A percentile compares a stretch with the other conserved stretches of the same genome.
These are phyloP conservation scores for Punctularia strigosozonata DNA, from an alignment of 768 basidiomycete species.

Conservation along the genomic window DNA sequence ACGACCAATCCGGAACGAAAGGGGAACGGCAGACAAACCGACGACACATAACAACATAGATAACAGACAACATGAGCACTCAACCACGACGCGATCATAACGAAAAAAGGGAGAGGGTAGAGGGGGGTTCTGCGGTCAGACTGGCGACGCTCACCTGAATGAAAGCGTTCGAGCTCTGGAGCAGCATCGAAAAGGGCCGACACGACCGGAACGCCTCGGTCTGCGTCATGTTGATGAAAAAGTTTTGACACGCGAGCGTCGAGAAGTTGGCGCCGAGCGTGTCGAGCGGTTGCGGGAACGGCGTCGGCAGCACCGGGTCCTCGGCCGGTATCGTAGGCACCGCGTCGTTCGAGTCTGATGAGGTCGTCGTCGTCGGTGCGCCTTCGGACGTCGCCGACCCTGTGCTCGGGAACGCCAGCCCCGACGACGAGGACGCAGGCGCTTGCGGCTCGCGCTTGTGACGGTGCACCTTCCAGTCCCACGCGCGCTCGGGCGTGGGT, in stretches of 20 bases:
- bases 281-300: slow-evolving; percentile 72
- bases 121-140: no score
- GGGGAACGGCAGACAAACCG: no score
- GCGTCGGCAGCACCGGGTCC: slow-evolving; percentile 49
- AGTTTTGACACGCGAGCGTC: slow-evolving; percentile 48
- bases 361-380: slow-evolving; percentile 12
- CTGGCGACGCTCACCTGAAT: slow-evolving; percentile 30
- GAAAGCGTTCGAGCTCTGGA: slow-evolving; percentile 42
- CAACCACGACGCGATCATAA: background rate
- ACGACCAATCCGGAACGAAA: no score
- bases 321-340: slow-evolving; percentile 38
- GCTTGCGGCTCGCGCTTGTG: background rate
- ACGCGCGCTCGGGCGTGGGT: slow-evolving; percentile 18
- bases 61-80: background rate
- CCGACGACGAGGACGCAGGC: background rate
- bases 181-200: slow-evolving; percentile 61
- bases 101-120: no score
- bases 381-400: slow-evolving; percentile 10
- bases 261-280: slow-evolving; percentile 56
- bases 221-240: slow-evolving; percentile 68
- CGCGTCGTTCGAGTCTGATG: slow-evolving; percentile 12
- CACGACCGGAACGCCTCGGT: slow-evolving; percentile 53
- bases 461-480: slow-evolving; percentile 7
- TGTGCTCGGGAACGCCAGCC: background rate
- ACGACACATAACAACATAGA: background rate